These are phyloP conservation scores for Patellaria atrata DNA, from an alignment of 495 filamentous ascomycete species.

Conservation along the genomic window DNA sequence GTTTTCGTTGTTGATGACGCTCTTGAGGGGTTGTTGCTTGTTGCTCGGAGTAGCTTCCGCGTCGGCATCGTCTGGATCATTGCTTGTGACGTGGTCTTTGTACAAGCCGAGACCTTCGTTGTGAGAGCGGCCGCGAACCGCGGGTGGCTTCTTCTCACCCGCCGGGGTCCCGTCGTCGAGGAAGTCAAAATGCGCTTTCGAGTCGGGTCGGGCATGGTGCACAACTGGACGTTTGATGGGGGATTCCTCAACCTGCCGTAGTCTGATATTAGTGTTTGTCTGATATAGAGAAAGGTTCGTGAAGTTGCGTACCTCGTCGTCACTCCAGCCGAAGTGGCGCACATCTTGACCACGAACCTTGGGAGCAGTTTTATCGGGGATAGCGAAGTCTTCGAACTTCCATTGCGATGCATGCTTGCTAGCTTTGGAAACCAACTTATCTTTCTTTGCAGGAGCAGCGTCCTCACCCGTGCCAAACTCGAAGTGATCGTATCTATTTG, in stretches of 20 bases:
- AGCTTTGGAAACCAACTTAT: slow-evolving; percentile 27
- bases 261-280: not conserved
- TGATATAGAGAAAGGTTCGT: slow-evolving; percentile 3
- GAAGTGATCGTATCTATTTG: slow-evolving; percentile 76
- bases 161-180: slow-evolving; percentile 37
- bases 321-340: slow-evolving; percentile 60
- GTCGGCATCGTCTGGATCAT: slow-evolving; percentile 35
- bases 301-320: slow-evolving; percentile 32
- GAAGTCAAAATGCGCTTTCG: slow-evolving; percentile 66
- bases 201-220: slow-evolving; percentile 58
- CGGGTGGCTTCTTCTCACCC: slow-evolving; percentile 19
- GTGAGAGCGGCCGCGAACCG: slow-evolving; percentile 23
- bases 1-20: slow-evolving; percentile 51
- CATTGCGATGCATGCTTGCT: slow-evolving; percentile 57
- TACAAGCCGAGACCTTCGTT: slow-evolving; percentile 61
- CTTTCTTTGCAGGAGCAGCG: slow-evolving; percentile 14
- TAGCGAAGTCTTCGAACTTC: slow-evolving; percentile 75
- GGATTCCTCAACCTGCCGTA: slow-evolving; percentile 19
- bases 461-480: slow-evolving; percentile 58
- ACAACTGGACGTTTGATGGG: slow-evolving; percentile 35
- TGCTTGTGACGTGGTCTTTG: slow-evolving; percentile 48
- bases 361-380: slow-evolving; percentile 53
- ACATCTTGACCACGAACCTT: slow-evolving; percentile 38
- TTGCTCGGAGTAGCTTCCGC: slow-evolving; percentile 22
- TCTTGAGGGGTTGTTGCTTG: slow-evolving; percentile 34